A percentile compares a stretch with the other conserved stretches of the same genome.
Conservation (phyloP, 495 filamentous ascomycete species). For the Neurospora sublineolata region DNA sequence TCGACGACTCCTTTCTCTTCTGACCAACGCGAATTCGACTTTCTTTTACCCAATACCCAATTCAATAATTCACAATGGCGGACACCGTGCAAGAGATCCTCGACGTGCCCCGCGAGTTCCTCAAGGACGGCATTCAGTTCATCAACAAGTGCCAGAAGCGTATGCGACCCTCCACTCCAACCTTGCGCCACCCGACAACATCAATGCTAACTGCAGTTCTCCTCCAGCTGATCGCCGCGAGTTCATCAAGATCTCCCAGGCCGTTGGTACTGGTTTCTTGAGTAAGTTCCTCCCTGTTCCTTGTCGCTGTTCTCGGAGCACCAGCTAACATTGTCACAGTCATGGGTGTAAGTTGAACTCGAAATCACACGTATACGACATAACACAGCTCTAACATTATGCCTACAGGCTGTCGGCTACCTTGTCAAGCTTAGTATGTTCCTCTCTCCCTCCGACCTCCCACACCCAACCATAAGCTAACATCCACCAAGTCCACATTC, state of each 20-base stretch:
- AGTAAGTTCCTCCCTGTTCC: conserved; percentile 8
- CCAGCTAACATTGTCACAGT: conserved; percentile 4
- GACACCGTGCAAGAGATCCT: conserved; percentile 69
- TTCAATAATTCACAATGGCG: conserved; percentile 39
- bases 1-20: not conserved
- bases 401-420: conserved; percentile 55
- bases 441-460: not conserved
- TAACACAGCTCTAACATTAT: not conserved
- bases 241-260: conserved; percentile 91
- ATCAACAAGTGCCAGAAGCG: conserved; percentile 79
- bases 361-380: not conserved
- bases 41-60: not conserved
- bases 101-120: conserved; percentile 73
- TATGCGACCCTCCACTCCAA: conserved; percentile 26
- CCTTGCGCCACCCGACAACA: not conserved
- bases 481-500: conserved; percentile 20
- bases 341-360: conserved; percentile 16
- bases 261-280: conserved; percentile 61
- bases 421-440: conserved; percentile 78
- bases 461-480: not conserved
- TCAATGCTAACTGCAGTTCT: conserved; percentile 14
- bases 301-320: not conserved
- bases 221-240: conserved; percentile 59
- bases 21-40: not conserved
- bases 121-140: conserved; percentile 72